Evolutionary conservation across 306 rosid species (phyloP).

Genomic region (Quercus suber): DNA sequence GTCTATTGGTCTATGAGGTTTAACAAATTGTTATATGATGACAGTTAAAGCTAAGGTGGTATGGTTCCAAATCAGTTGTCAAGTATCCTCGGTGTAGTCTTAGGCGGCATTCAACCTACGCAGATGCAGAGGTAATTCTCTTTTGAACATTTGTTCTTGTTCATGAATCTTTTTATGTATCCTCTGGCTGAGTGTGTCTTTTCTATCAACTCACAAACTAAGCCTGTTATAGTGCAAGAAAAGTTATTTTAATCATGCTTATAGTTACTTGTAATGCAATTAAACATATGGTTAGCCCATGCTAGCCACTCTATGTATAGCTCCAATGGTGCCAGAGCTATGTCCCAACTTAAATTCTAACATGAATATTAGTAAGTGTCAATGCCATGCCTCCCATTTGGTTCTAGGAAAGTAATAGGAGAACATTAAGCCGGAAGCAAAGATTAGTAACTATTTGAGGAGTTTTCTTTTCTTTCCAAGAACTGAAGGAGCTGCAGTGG

Average conservation of each 20-base stretch:
- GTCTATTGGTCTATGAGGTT: not conserved
- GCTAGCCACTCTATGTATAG: no score
- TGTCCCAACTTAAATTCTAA: no score
- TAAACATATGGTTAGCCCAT: no score
- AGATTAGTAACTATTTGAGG: not conserved
- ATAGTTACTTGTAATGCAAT: no score
- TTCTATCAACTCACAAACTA: not conserved
- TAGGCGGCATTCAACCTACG: constrained; percentile 74
- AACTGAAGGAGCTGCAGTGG: not conserved
- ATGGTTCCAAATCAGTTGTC: constrained; percentile 72
- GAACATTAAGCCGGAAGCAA: not conserved
- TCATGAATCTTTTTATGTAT: not conserved
- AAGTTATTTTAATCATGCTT: no score
- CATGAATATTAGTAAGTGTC: not conserved
- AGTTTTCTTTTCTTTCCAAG: not conserved
- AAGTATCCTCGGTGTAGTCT: constrained; percentile 89
- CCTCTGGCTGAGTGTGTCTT: not conserved
- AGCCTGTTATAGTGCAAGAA: no score
- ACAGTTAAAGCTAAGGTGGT: constrained; percentile 80
- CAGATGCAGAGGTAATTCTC: constrained; percentile 88
- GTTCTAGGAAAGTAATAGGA: not conserved
- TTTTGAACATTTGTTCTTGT: not conserved
- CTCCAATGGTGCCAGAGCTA: no score
- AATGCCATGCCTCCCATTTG: not conserved
- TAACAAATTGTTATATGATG: constrained; percentile 6